phyloP scores from a whole-genome alignment of 2,329 filamentous ascomycete species.

The Trichoderma simmonsii region DNA sequence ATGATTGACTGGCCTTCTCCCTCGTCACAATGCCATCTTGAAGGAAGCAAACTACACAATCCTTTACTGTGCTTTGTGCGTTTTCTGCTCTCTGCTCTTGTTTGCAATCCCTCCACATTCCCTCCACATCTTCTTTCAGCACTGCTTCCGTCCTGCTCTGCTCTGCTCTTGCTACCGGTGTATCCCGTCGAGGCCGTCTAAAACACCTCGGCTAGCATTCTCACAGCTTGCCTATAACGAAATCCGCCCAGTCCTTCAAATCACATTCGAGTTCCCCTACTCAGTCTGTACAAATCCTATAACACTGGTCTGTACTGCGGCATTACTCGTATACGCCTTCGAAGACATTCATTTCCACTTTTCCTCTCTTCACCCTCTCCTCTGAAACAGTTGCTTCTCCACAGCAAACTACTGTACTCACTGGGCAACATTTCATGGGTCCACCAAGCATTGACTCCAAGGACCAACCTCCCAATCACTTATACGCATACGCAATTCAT shows the following conservation, averaged over 20 bases:
- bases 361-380: not conserved
- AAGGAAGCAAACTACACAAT: not conserved
- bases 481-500: not conserved
- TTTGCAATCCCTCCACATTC: not conserved
- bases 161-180: not conserved
- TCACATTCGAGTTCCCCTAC: not conserved
- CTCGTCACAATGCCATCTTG: conserved; percentile 1
- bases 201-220: not conserved
- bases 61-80: not conserved
- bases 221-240: not conserved
- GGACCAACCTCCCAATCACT: conserved; percentile 4
- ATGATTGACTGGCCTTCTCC: not conserved
- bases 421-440: conserved; percentile 8
- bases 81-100: not conserved
- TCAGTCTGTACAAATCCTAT: not conserved
- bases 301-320: not conserved
- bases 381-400: not conserved
- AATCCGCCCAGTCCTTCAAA: not conserved
- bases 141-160: not conserved
- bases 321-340: not conserved
- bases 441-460: not conserved
- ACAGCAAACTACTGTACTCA: not conserved
- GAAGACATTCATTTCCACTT: not conserved
- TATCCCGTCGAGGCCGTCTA: not conserved
- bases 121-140: not conserved